Conservation (phyloP, 495 filamentous ascomycete genomes). For the Xylaria castorea region DNA sequence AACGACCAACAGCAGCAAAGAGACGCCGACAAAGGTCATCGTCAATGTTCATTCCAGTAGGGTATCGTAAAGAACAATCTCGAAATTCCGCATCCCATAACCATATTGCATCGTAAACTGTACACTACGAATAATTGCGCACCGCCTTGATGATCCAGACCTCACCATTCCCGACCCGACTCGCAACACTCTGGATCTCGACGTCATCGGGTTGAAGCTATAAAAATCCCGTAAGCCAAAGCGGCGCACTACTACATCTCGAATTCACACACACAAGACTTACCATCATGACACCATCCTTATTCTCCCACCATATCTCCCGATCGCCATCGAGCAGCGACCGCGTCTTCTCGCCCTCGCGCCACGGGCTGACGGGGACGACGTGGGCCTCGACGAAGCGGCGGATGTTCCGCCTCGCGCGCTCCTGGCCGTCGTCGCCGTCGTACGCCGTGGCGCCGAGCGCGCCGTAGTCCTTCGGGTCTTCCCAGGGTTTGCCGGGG, state of each 20-base stretch:
- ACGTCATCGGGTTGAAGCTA: slow-evolving; percentile 83
- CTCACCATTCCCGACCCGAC: slow-evolving; percentile 83
- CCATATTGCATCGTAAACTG: not conserved
- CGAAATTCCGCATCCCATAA: not conserved
- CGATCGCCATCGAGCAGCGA: slow-evolving; percentile 68
- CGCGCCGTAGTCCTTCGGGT: slow-evolving; percentile 76
- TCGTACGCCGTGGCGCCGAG: slow-evolving; percentile 82
- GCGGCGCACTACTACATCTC: slow-evolving; percentile 22
- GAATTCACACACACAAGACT: slow-evolving; percentile 40
- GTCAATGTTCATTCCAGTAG: not conserved
- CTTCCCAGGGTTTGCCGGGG: slow-evolving; percentile 94
- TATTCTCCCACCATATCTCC: slow-evolving; percentile 82
- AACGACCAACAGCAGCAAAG: too few species aligned
- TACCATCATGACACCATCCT: slow-evolving; percentile 74
- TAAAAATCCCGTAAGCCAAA: slow-evolving; percentile 21
- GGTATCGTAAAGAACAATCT: slow-evolving; percentile 12
- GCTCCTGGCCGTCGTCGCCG: slow-evolving; percentile 76
- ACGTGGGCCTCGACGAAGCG: slow-evolving; percentile 90
- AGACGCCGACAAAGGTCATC: not conserved
- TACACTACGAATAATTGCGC: slow-evolving; percentile 62
- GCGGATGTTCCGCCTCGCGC: slow-evolving; percentile 79
- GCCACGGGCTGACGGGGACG: slow-evolving; percentile 79
- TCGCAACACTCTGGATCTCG: slow-evolving; percentile 72
- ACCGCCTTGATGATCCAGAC: slow-evolving; percentile 77
- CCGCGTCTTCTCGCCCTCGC: slow-evolving; percentile 72